These are phyloP conservation scores for Calonectria multiphialidica DNA, from an alignment of 2,329 filamentous ascomycete genomes.

Conservation along the genomic window DNA sequence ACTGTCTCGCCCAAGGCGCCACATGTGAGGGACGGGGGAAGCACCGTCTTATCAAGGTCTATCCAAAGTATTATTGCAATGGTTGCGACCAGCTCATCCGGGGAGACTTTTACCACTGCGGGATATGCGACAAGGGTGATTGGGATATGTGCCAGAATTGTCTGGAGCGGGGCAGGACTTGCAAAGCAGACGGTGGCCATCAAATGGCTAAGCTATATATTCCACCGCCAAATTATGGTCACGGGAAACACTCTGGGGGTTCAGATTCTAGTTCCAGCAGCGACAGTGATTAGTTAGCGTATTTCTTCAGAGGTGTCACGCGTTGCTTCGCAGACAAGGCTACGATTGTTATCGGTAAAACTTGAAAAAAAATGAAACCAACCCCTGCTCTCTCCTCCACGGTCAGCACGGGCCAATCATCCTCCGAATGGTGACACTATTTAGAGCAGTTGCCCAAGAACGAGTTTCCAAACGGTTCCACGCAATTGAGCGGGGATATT, in stretches of 20 bases:
- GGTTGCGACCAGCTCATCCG: conserved; percentile 22
- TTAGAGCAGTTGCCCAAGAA: background rate
- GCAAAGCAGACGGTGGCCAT: conserved; percentile 5
- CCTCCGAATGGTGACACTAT: background rate
- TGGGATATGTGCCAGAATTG: conserved; percentile 31
- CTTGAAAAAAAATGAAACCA: background rate
- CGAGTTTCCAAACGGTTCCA: too few relatives aligned
- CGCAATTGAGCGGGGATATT: background rate
- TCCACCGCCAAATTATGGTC: background rate
- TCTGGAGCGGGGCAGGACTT: conserved; percentile 25
- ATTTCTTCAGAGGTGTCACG: background rate
- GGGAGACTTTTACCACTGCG: conserved; percentile 29
- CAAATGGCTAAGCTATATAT: background rate
- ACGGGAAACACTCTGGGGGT: background rate
- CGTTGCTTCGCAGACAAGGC: background rate
- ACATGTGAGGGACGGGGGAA: conserved; percentile 24
- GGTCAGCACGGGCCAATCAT: background rate
- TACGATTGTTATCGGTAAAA: background rate
- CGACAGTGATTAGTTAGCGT: background rate
- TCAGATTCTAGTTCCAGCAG: conserved; percentile 9
- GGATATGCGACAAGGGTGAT: conserved; percentile 19
- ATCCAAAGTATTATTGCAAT: conserved; percentile 30
- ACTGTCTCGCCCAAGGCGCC: conserved; percentile 26
- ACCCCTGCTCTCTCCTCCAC: background rate
- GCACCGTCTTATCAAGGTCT: conserved; percentile 32